phyloP scores from a whole-genome alignment of 2,329 filamentous ascomycete genomes.

The Metarhizium sp. region DNA sequence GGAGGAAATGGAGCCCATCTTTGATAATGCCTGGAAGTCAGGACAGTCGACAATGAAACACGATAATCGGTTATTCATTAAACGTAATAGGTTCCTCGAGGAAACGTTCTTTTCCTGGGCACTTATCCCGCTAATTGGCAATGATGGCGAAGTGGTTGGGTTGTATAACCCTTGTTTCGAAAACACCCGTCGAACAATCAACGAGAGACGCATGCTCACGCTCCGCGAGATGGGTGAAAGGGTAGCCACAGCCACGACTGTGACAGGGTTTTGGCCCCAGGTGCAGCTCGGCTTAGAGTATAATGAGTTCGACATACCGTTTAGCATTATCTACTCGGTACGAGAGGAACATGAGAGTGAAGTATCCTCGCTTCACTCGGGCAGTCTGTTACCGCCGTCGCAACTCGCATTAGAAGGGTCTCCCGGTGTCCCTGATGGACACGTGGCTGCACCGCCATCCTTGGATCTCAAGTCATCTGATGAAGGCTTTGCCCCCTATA shows the following conservation, averaged over 20 bases:
- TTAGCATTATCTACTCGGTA: conserved; percentile 69
- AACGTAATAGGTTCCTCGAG: conserved; percentile 60
- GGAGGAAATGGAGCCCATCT: conserved; percentile 58
- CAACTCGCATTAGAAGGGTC: conserved; percentile 62
- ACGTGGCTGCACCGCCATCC: conserved; percentile 47
- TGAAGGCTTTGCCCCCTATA: conserved; percentile 66
- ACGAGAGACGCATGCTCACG: conserved; percentile 71
- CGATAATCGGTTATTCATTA: conserved; percentile 67
- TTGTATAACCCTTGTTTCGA: conserved; percentile 77
- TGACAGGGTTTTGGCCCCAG: conserved; percentile 65
- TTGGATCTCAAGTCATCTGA: conserved; percentile 62
- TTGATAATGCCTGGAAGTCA: conserved; percentile 55
- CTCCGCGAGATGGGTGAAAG: conserved; percentile 69
- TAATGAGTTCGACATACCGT: conserved; percentile 68
- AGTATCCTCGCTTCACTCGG: conserved; percentile 61
- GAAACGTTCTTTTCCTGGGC: conserved; percentile 80
- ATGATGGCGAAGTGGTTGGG: conserved; percentile 64
- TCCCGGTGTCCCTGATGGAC: conserved; percentile 56
- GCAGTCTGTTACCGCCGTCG: conserved; percentile 50
- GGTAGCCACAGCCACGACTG: conserved; percentile 61
- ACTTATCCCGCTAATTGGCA: conserved; percentile 66
- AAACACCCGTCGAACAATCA: conserved; percentile 69
- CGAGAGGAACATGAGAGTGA: conserved; percentile 64
- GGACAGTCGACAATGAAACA: conserved; percentile 80
- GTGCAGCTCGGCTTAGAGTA: conserved; percentile 60